These are phyloP conservation scores for Sextonia rubra DNA, from an alignment of 164 flowering plant genomes.

Conservation along the genomic window DNA sequence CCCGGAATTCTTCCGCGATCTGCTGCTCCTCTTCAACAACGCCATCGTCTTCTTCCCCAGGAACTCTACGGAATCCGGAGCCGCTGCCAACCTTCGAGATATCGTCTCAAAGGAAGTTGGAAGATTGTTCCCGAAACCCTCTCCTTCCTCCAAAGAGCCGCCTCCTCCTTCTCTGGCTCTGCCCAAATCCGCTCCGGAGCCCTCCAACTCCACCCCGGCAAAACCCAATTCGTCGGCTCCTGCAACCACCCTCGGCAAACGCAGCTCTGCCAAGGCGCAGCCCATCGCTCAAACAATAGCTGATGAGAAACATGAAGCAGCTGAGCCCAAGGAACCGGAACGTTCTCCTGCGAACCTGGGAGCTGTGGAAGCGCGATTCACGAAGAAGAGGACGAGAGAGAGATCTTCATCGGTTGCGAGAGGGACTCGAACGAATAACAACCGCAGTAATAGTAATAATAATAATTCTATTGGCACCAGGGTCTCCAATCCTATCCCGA, in stretches of 20 bases:
- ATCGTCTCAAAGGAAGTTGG: conserved; percentile 38
- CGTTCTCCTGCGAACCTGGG: conserved; percentile 15
- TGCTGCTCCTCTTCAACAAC: conserved; percentile 65
- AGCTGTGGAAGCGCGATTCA: conserved; percentile 11
- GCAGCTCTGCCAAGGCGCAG: conserved; percentile 16
- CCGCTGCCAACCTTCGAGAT: conserved; percentile 44
- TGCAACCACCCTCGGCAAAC: conserved; percentile 15
- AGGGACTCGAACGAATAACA: conserved; percentile 4
- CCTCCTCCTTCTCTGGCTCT: neutral
- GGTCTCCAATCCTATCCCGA: conserved; percentile 4
- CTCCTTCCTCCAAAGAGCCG: neutral
- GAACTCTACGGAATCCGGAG: conserved; percentile 36
- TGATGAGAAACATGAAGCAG: conserved; percentile 4
- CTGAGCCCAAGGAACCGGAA: conserved; percentile 10
- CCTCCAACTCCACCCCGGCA: neutral
- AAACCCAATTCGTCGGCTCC: conserved; percentile 9
- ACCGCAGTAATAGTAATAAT: neutral
- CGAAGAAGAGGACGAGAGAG: conserved; percentile 14
- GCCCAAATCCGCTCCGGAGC: neutral
- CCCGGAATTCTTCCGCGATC: conserved; percentile 48
- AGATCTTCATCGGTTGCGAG: conserved; percentile 8
- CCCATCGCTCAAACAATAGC: neutral
- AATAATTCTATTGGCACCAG: neutral
- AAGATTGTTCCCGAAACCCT: neutral
- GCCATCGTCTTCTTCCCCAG: conserved; percentile 45